phyloP scores from a whole-genome alignment of 1,284 basidiomycete genomes.

The Gymnopus androsaceus region DNA sequence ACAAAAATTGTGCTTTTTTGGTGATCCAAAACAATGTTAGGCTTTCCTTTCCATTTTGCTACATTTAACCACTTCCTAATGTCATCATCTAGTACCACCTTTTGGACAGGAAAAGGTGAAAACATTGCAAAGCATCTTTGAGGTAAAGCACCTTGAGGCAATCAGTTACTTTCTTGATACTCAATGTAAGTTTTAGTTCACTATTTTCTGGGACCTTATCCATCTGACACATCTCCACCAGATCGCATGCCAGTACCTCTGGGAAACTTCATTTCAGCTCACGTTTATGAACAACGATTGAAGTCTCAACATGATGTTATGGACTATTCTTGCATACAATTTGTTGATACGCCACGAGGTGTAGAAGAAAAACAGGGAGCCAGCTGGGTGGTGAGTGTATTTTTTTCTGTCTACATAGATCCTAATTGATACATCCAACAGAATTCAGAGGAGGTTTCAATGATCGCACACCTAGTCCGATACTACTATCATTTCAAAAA shows the following conservation, averaged over 20 bases:
- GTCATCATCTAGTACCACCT: slow-evolving; percentile 42
- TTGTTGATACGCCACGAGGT: slow-evolving; percentile 46
- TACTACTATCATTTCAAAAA: slow-evolving; percentile 37
- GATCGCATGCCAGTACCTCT: slow-evolving; percentile 53
- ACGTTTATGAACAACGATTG: slow-evolving; percentile 44
- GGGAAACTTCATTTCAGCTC: slow-evolving; percentile 47
- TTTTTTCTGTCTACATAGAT: not conserved
- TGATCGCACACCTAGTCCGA: slow-evolving; percentile 42
- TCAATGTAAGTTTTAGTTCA: slow-evolving; percentile 37
- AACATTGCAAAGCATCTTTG: slow-evolving; percentile 47
- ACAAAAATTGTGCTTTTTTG: slow-evolving; percentile 44
- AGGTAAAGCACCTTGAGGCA: slow-evolving; percentile 41
- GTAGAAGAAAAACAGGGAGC: slow-evolving; percentile 39
- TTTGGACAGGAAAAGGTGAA: slow-evolving; percentile 43
- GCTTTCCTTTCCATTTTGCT: not conserved
- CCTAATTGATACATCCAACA: slow-evolving; percentile 21
- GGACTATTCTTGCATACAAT: slow-evolving; percentile 34
- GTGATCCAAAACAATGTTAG: slow-evolving; percentile 50
- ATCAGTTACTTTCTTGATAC: slow-evolving; percentile 42
- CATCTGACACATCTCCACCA: slow-evolving; percentile 21
- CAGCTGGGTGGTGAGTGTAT: slow-evolving; percentile 45
- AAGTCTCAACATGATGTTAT: slow-evolving; percentile 36
- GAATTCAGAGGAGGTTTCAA: slow-evolving; percentile 45
- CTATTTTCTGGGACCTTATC: not conserved
- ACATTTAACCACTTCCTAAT: not conserved